These are phyloP conservation scores for Candida maesae DNA, from an alignment of 805 yeast genomes.

Conservation along the genomic window DNA sequence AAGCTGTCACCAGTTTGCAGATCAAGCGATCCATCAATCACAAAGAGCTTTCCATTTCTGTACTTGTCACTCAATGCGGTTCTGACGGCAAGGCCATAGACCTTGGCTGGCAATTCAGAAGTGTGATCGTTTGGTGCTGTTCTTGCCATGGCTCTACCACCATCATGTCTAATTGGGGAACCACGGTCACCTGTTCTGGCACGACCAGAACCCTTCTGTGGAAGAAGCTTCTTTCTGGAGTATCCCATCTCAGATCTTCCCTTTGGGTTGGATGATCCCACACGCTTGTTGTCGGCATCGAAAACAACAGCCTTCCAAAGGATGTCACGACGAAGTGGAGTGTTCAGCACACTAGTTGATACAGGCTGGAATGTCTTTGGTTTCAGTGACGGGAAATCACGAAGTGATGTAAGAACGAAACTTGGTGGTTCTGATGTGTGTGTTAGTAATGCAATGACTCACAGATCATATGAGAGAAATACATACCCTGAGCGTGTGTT, in stretches of 20 bases:
- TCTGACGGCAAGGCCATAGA: constrained; percentile 72
- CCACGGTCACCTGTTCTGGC: constrained; percentile 97
- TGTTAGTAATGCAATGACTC: constrained; percentile 12
- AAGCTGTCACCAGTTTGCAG: constrained; percentile 36
- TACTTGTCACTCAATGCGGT: constrained; percentile 81
- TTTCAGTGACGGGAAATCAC: constrained; percentile 87
- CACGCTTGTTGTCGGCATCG: constrained; percentile 87
- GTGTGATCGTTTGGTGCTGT: constrained; percentile 88
- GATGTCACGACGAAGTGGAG: constrained; percentile 83
- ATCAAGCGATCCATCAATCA: constrained; percentile 51
- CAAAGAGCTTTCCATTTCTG: constrained; percentile 64
- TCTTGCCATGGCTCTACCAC: constrained; percentile 86
- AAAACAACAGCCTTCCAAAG: constrained; percentile 92
- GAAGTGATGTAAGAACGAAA: constrained; percentile 70
- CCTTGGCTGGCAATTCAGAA: constrained; percentile 67
- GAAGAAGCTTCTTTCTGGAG: constrained; percentile 74
- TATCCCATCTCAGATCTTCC: constrained; percentile 85
- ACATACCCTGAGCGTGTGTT: constrained; percentile 21
- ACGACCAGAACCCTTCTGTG: constrained; percentile 91
- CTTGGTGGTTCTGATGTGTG: constrained; percentile 47
- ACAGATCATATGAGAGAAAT: too few species aligned
- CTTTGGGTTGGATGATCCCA: constrained; percentile 83
- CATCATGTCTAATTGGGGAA: constrained; percentile 87
- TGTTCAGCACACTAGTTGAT: constrained; percentile 62
- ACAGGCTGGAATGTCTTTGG: constrained; percentile 78